These are phyloP conservation scores for Plasmodium vinckei DNA, from an alignment of 169 alveolate genomes.

Conservation along the genomic window DNA sequence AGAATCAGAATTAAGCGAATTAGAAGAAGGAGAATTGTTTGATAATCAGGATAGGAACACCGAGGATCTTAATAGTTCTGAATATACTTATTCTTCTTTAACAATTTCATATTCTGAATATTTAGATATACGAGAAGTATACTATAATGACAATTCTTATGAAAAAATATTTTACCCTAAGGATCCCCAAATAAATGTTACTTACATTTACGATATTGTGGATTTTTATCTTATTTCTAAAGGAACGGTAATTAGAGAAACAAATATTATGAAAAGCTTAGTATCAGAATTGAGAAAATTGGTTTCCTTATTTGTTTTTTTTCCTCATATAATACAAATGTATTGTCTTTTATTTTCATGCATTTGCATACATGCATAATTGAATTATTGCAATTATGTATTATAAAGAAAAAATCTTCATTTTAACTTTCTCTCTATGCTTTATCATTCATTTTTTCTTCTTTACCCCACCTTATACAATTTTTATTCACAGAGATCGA, in stretches of 20 bases:
- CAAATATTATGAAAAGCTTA: slow-evolving; percentile 7
- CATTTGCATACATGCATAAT: slow-evolving; percentile 1
- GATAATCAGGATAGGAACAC: slow-evolving; percentile 15
- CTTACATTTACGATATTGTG: slow-evolving; percentile 34
- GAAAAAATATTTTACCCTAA: slow-evolving; percentile 50
- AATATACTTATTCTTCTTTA: slow-evolving; percentile 64
- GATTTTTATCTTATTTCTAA: slow-evolving; percentile 34
- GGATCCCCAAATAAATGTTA: slow-evolving; percentile 54
- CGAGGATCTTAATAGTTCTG: slow-evolving; percentile 48
- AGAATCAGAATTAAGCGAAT: slow-evolving; percentile 7
- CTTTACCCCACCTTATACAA: no score
- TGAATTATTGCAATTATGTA: no score
- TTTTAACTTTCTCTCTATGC: no score
- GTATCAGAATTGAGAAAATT: no score
- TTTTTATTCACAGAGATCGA: slow-evolving; percentile 1
- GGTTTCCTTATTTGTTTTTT: no score
- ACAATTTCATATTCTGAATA: slow-evolving; percentile 45
- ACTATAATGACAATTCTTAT: slow-evolving; percentile 42
- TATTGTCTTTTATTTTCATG: not conserved
- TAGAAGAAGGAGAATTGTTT: slow-evolving; percentile 37
- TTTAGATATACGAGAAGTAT: slow-evolving; percentile 22
- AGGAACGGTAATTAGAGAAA: not conserved
- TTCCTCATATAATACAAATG: no score
- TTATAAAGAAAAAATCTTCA: no score
- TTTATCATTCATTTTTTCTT: no score